These are phyloP conservation scores for Fusarium tanahbumbuense DNA, from an alignment of 2,329 filamentous ascomycete genomes.

Conservation along the genomic window DNA sequence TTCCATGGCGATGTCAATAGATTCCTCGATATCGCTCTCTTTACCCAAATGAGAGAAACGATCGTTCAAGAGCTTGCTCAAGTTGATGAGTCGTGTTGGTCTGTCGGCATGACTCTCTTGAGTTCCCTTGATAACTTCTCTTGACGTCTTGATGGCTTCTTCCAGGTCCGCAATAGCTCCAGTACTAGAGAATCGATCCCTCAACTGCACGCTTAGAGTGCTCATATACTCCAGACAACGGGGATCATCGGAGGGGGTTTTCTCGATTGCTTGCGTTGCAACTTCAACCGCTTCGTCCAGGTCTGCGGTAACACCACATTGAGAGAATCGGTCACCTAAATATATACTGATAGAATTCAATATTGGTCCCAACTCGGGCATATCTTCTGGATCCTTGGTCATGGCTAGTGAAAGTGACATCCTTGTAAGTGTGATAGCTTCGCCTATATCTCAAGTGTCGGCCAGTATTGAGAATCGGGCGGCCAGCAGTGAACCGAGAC, in stretches of 20 bases:
- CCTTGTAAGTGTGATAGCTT: too few relatives aligned
- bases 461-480: too few relatives aligned
- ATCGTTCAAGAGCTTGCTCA: neutral
- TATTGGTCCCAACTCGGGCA: neutral
- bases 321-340: neutral
- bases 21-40: neutral
- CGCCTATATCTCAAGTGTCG: too few relatives aligned
- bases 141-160: neutral
- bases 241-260: too few relatives aligned
- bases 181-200: neutral
- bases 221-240: neutral
- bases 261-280: neutral
- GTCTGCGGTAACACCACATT: neutral
- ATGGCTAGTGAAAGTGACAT: too few relatives aligned
- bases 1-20: neutral
- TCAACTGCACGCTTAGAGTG: neutral
- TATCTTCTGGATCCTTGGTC: too few relatives aligned
- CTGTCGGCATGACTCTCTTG: neutral
- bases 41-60: neutral
- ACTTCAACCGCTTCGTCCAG: neutral
- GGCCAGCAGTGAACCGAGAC: too few relatives aligned
- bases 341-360: neutral
- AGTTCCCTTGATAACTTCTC: neutral
- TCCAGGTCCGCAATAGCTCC: neutral
- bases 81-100: neutral